Base-by-base conservation (phyloP, 352 stramenopile genomes). In the Pseudoperonospora humuli region DNA sequence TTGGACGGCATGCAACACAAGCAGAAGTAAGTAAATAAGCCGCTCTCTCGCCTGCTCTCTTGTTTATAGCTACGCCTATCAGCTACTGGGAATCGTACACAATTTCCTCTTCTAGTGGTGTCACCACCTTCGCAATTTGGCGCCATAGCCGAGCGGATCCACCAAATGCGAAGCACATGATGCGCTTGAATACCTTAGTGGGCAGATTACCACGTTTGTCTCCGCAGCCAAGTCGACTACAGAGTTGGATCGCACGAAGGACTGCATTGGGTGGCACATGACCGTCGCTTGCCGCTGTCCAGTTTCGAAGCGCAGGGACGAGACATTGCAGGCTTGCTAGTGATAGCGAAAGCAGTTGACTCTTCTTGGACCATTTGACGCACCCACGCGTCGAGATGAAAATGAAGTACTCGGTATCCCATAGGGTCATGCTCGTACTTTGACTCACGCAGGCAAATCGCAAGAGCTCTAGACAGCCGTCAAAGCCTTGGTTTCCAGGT, bases 391-490 rank as follows among this genome's bases (percentile, higher is more conserved):
- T 44, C 1, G 66, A 58, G 45, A 95, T 64, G 50, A 72, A 86
- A 28, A 90, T 27, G 42, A 94, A 95, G 29, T 72, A 67, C 35
- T 88, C 70, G 27, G 71, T 60, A 50, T 95, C 84, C 84, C 84
- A 95, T 19, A 95, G 47, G 1, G 84, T 94, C 72, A 93, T 84
- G 29, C 66, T 50, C 15, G 35, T 45, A 15, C 45, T 8, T 33
- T 63, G 35, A n/a, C 51, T 42, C 11, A 57, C 35, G 52, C 82
- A 93, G 24, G 65, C 45, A 15, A 90, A 67, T 9, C 74, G 73
- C 33, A 96, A 57, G 43, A 86, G 81, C 64, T 96, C 85, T 8
- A 96, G 61, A 55, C 85, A 96, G 19, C 85, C 85, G 39, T 96
- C 85, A 54, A 89, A 95, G 21, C 79, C 79, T 45, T 84, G 67